Percentiles rank a stretch among this genome's conserved stretches.
Evolutionary conservation across 192 early-diverging fungal genomes (phyloP).

Genomic region (Gryganskiella cystojenkinii): DNA sequence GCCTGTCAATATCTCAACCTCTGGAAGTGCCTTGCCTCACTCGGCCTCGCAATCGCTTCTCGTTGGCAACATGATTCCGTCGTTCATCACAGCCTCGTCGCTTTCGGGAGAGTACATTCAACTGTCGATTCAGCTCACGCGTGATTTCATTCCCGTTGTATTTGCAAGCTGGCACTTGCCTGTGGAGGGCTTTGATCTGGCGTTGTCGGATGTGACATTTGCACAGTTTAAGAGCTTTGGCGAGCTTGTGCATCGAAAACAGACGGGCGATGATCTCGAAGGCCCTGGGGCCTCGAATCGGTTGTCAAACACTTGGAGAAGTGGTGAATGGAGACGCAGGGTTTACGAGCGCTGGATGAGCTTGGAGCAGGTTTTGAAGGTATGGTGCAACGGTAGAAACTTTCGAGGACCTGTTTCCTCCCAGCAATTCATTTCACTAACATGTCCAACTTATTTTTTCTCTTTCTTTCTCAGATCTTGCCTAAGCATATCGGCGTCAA

Average conservation of each 20-base stretch:
- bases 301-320: constrained; percentile 21
- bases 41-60: constrained; percentile 36
- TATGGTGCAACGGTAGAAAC: constrained; percentile 37
- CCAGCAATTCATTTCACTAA: background rate
- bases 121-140: constrained; percentile 89
- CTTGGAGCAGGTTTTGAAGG: constrained; percentile 81
- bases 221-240: constrained; percentile 62
- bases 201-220: constrained; percentile 63
- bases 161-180: constrained; percentile 82
- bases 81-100: constrained; percentile 87
- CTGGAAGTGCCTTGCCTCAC: constrained; percentile 32
- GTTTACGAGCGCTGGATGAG: constrained; percentile 60
- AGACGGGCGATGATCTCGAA: constrained; percentile 35
- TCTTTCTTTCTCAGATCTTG: constrained; percentile 63
- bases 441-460: background rate
- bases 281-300: constrained; percentile 4
- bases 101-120: constrained; percentile 94
- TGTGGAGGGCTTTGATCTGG: constrained; percentile 61
- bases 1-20: constrained; percentile 51
- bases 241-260: constrained; percentile 23
- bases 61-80: constrained; percentile 57
- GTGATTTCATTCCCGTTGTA: constrained; percentile 89
- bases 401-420: background rate
- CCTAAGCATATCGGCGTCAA: constrained; percentile 81
- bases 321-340: constrained; percentile 43